Base-by-base conservation (phyloP, 2,329 filamentous ascomycete genomes). In the Fusarium sacchari region DNA sequence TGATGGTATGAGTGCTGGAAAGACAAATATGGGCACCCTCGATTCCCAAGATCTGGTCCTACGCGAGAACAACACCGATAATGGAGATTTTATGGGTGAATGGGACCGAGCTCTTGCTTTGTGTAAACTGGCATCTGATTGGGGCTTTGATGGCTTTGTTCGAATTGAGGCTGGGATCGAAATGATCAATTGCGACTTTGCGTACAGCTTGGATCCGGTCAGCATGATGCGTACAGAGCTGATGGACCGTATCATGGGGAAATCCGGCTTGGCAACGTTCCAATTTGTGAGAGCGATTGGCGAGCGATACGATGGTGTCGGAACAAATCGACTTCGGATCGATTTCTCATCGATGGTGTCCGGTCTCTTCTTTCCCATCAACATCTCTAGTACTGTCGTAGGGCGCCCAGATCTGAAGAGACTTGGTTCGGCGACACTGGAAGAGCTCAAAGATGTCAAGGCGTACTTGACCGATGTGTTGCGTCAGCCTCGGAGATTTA, bases 161-260 rank as follows among this genome's bases (percentile, higher is more conserved):
- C 87, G 92, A 17, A 91, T 91, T 86, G 92, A 94, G 77, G 86
- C 87, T 24, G 92, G 92, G 0, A 93, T 93, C 72, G 92, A 94
- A 79, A 85, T 93, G 60, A 91, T 94, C 56, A 83, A 92, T 26
- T 94, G 92, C 78, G 83, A 91, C 60, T 94, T 94, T 50, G 72
- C 74, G 15, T 72, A 82, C 6, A 84, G 84, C 2, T 69, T 89
- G 17, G 78, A 82, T 24, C 76, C 83, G 26, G 67, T 85, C 3
- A 79, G 79, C 9, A 77, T 80, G 30, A 73, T 78, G 34, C 80
- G 78, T n/a, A 77, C 72, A 43, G 66, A 74, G 50, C n/a, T 76
- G 37, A 37, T 42, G 6, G 50, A 75, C 3, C 67, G 74, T 7
- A 71, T 69, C 17, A 63, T 77, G 37, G 67, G 76, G 28, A 47